A percentile compares a stretch with the other conserved stretches of the same genome.
phyloP scores from a whole-genome alignment of 331 rosid genomes.

The Saraca asoca region DNA sequence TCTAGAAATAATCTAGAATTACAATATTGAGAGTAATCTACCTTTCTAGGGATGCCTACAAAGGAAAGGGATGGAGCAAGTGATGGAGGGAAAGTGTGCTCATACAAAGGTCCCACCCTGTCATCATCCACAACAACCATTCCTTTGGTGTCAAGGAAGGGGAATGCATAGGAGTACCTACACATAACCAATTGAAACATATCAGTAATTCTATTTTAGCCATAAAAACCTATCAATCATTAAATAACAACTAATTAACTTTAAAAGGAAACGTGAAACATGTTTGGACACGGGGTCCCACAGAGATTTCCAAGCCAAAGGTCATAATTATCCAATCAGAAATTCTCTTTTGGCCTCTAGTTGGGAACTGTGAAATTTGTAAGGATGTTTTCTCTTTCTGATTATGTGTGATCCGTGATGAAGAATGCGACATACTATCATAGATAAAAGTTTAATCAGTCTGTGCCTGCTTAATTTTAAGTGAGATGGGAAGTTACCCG shows the following conservation, averaged over 20 bases:
- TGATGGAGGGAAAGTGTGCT: constrained; percentile 93
- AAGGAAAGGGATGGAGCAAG: constrained; percentile 93
- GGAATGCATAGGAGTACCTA: constrained; percentile 89
- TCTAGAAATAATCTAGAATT: neutral
- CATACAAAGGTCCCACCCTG: constrained; percentile 91
- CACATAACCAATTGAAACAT: constrained; percentile 38
- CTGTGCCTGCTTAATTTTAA: constrained; percentile 11
- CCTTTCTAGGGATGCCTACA: constrained; percentile 89
- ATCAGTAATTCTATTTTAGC: constrained; percentile 23
- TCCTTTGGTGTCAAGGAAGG: constrained; percentile 97
- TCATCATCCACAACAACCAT: constrained; percentile 80
- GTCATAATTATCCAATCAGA: constrained; percentile 49
- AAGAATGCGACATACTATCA: neutral
- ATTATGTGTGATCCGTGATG: constrained; percentile 13
- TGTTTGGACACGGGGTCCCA: constrained; percentile 41
- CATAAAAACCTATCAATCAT: constrained; percentile 24
- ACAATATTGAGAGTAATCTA: constrained; percentile 28
- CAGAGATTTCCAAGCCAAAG: constrained; percentile 36
- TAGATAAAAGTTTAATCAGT: neutral
- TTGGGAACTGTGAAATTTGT: constrained; percentile 25
- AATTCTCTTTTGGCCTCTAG: constrained; percentile 32
- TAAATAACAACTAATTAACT: constrained; percentile 30
- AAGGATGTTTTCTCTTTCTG: constrained; percentile 26
- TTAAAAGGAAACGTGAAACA: constrained; percentile 26
- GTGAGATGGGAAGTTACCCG: constrained; percentile 53